Evolutionary conservation across 768 basidiomycete genomes (phyloP).

Genomic region (Botryobasidium botryosum): DNA sequence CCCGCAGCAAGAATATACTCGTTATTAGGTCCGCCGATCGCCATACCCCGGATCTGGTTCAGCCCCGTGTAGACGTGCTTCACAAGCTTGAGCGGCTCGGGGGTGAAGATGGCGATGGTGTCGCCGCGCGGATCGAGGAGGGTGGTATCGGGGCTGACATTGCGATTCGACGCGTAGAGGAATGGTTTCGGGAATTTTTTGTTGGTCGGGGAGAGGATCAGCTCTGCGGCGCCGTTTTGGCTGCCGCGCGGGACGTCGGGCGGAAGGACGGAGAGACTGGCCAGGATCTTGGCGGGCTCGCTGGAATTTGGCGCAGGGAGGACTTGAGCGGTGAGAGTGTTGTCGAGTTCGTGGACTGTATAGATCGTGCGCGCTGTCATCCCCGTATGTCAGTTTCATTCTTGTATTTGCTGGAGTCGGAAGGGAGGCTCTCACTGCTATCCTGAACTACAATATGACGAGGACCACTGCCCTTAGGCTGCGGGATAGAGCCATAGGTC

Average conservation of each 20-base stretch:
- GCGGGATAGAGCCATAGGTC: constrained; percentile 5
- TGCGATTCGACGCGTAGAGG: constrained; percentile 12
- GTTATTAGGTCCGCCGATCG: constrained; percentile 8
- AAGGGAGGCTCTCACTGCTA: too few species aligned
- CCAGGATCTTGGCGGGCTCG: constrained; percentile 1
- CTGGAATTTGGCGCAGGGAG: constrained; percentile 8
- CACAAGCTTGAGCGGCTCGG: constrained; percentile 9
- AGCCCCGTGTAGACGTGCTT: constrained; percentile 12
- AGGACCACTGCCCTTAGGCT: constrained; percentile 11
- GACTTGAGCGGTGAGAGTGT: constrained; percentile 11
- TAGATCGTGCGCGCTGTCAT: constrained; percentile 9
- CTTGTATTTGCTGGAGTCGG: too few species aligned
- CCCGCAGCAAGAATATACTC: constrained; percentile 13
- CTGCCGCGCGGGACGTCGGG: constrained; percentile 2
- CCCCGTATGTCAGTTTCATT: neutral
- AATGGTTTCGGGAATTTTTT: constrained; percentile 5
- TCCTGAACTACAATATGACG: too few species aligned
- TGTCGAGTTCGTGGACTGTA: constrained; percentile 13
- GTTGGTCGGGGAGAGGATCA: constrained; percentile 6
- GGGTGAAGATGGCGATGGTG: constrained; percentile 10
- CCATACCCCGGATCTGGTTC: constrained; percentile 11
- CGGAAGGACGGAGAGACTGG: constrained; percentile 9
- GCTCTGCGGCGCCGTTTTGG: constrained; percentile 4
- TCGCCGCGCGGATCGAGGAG: constrained; percentile 5
- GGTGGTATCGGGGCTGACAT: constrained; percentile 7